These are phyloP conservation scores for Heritiera littoralis DNA, from an alignment of 345 rosid genomes.

Conservation along the genomic window DNA sequence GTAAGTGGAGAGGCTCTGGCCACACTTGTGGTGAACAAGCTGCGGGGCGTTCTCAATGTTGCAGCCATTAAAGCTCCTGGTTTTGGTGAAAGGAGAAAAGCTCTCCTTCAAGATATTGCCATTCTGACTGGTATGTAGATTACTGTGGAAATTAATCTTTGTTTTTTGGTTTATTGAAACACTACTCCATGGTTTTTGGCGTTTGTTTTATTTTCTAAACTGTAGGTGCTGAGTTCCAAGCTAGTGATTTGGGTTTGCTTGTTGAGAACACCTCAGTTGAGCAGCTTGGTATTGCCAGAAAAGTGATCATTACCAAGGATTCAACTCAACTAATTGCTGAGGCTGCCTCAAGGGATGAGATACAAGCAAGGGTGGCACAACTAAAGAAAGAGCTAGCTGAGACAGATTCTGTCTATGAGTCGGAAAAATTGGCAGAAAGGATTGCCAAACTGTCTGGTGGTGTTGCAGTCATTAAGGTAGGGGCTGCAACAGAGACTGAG, in stretches of 20 bases:
- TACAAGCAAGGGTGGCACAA: constrained; percentile 80
- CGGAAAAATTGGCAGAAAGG: constrained; percentile 92
- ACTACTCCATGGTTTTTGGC: not conserved
- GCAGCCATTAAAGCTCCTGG: constrained; percentile 96
- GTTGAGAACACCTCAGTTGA: constrained; percentile 75
- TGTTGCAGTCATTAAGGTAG: constrained; percentile 95
- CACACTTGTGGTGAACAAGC: constrained; percentile 92
- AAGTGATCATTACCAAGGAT: constrained; percentile 77
- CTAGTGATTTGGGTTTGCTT: constrained; percentile 75
- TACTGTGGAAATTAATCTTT: not conserved
- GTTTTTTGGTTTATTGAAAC: not conserved
- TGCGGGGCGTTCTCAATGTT: constrained; percentile 87
- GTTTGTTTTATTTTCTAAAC: constrained; percentile 15
- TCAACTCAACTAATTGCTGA: constrained; percentile 91
- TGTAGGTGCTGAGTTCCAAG: constrained; percentile 91
- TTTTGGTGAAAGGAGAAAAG: constrained; percentile 97
- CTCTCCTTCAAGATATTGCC: constrained; percentile 94
- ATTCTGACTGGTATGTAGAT: constrained; percentile 68
- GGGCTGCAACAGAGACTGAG: constrained; percentile 98
- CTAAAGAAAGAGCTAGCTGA: constrained; percentile 81
- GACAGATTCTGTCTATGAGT: constrained; percentile 90
- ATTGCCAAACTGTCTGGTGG: constrained; percentile 96
- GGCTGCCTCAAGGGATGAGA: constrained; percentile 89
- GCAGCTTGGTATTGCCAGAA: constrained; percentile 85
- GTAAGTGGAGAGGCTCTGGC: constrained; percentile 96